Conservation (phyloP, 2,329 filamentous ascomycete species). For the Penicillium sclerotiorum region DNA sequence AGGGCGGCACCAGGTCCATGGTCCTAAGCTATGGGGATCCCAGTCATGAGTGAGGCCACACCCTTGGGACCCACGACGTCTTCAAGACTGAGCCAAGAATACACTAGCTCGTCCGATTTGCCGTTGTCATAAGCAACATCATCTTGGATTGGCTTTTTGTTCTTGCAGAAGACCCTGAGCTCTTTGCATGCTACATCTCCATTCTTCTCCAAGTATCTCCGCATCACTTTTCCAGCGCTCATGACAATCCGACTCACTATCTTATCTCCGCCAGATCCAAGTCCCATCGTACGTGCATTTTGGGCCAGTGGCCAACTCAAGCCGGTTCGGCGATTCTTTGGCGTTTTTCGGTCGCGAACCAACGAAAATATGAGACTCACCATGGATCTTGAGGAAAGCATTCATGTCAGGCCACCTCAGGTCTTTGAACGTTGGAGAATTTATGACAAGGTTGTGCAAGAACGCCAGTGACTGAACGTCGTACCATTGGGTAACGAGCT, state of each 20-base stretch:
- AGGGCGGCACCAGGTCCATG: too few relatives aligned
- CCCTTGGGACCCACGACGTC: too few relatives aligned
- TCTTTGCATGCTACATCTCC: conserved; percentile 31
- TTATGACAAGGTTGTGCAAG: conserved; percentile 31
- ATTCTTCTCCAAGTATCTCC: conserved; percentile 29
- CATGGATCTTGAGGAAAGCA: conserved; percentile 33
- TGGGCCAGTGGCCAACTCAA: conserved; percentile 30
- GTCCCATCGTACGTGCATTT: background rate
- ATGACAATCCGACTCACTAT: conserved; percentile 29
- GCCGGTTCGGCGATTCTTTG: conserved; percentile 29
- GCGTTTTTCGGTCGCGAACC: conserved; percentile 31
- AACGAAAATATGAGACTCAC: conserved; percentile 33
- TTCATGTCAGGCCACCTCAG: conserved; percentile 35
- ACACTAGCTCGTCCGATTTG: too few relatives aligned
- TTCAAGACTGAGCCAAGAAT: too few relatives aligned
- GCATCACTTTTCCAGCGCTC: conserved; percentile 31
- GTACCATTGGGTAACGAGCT: conserved; percentile 31
- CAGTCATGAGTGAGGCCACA: too few relatives aligned
- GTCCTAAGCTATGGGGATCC: too few relatives aligned
- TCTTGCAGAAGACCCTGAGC: conserved; percentile 31
- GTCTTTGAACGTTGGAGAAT: conserved; percentile 13
- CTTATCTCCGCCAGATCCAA: background rate
- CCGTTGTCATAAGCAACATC: background rate
- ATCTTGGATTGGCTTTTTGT: conserved; percentile 25
- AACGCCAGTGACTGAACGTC: conserved; percentile 34